Conservation (phyloP, 345 rosid species). For the Hevea brasiliensis region DNA sequence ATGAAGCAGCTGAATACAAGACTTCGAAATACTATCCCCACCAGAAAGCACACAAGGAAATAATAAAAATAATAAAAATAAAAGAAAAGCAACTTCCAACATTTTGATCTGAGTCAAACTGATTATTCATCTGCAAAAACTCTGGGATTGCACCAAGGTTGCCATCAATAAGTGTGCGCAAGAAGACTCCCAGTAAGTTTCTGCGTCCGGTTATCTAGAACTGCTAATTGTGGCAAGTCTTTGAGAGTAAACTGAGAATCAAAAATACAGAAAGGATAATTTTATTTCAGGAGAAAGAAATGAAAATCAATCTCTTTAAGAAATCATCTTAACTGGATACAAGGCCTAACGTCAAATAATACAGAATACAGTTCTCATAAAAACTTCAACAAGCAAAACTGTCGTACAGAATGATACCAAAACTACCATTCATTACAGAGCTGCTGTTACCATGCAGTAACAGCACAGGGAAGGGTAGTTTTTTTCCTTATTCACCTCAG, state of each 20-base stretch:
- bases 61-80: no score
- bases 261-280: neutral
- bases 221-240: neutral
- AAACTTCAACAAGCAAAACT: constrained; percentile 11
- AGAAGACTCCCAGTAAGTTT: neutral
- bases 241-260: neutral
- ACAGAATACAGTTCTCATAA: neutral
- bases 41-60: no score
- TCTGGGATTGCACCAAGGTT: neutral
- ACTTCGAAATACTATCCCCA: no score
- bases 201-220: neutral
- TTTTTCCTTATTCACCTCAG: constrained; percentile 14
- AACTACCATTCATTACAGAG: constrained; percentile 16
- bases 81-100: no score
- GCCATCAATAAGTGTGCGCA: neutral
- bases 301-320: neutral
- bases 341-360: neutral
- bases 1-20: no score
- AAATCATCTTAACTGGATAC: neutral
- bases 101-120: neutral
- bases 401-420: constrained; percentile 15
- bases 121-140: neutral
- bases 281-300: neutral
- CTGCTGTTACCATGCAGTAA: constrained; percentile 48
- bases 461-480: constrained; percentile 9